Conservation (phyloP, 2,329 filamentous ascomycete species). For the Penicillium hesseltinei region DNA sequence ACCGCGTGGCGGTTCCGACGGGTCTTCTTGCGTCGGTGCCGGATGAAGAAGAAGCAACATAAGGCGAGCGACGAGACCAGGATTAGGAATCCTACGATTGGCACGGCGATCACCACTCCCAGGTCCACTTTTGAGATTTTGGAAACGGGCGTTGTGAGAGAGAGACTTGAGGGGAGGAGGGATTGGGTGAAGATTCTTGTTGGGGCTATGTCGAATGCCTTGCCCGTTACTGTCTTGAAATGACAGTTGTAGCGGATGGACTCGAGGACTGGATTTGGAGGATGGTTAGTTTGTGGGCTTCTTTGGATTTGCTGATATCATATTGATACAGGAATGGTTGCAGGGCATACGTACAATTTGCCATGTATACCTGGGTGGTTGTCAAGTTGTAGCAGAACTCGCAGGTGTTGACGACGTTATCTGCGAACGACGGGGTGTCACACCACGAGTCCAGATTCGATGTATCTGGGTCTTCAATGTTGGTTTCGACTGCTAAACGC, state of each 20-base stretch:
- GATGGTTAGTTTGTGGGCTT: slow-evolving; percentile 3
- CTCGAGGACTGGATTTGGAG: slow-evolving; percentile 40
- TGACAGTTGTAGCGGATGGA: slow-evolving; percentile 47
- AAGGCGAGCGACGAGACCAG: slow-evolving; percentile 31
- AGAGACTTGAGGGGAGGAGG: slow-evolving; percentile 35
- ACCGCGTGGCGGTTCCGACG: slow-evolving; percentile 26
- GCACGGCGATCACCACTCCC: slow-evolving; percentile 43
- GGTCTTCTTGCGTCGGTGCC: slow-evolving; percentile 40
- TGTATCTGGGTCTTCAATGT: slow-evolving; percentile 29
- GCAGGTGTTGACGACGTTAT: slow-evolving; percentile 43
- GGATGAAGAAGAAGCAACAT: slow-evolving; percentile 45
- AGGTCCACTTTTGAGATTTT: slow-evolving; percentile 29
- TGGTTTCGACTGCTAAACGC: slow-evolving; percentile 31
- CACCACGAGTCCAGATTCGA: slow-evolving; percentile 41
- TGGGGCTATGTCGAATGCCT: slow-evolving; percentile 41
- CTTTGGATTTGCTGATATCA: not conserved
- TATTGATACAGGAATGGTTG: not conserved
- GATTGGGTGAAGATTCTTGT: slow-evolving; percentile 43
- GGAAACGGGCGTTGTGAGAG: slow-evolving; percentile 20
- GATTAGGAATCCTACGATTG: slow-evolving; percentile 44
- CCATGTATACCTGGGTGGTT: slow-evolving; percentile 39
- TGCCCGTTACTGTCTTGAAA: slow-evolving; percentile 36
- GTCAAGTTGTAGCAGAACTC: slow-evolving; percentile 46
- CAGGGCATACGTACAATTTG: slow-evolving; percentile 42
- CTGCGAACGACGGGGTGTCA: slow-evolving; percentile 37